phyloP scores from a whole-genome alignment of 2,329 filamentous ascomycete genomes.

The Cercospora janseana region DNA sequence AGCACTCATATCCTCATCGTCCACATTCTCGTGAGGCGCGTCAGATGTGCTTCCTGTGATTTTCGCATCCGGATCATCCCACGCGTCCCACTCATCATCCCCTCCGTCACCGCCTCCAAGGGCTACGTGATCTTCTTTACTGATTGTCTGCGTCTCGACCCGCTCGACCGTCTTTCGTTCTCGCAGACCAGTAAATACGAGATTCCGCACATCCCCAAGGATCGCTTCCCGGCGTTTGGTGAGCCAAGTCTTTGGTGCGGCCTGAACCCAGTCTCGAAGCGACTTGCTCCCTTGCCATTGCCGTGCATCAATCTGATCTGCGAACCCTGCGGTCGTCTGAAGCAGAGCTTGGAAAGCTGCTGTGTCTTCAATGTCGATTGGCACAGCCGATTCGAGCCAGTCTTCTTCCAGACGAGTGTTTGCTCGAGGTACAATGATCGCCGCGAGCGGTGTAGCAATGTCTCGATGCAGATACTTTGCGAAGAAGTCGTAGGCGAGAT shows the following conservation, averaged over 20 bases:
- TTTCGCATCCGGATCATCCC: conserved; percentile 66
- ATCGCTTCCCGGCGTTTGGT: conserved; percentile 76
- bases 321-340: conserved; percentile 63
- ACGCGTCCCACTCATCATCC: conserved; percentile 74
- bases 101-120: conserved; percentile 44
- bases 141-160: conserved; percentile 78
- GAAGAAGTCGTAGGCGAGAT: conserved; percentile 51
- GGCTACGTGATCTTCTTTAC: conserved; percentile 62
- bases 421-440: conserved; percentile 67
- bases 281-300: conserved; percentile 62
- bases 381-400: conserved; percentile 76
- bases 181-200: conserved; percentile 66
- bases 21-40: conserved; percentile 30
- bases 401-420: conserved; percentile 65
- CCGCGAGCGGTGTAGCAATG: conserved; percentile 58
- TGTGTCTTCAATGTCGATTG: conserved; percentile 69
- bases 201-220: conserved; percentile 69
- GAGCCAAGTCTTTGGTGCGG: conserved; percentile 81
- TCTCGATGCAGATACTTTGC: conserved; percentile 50
- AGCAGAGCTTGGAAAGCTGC: conserved; percentile 68
- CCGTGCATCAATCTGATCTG: conserved; percentile 58
- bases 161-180: conserved; percentile 71
- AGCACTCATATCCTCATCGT: conserved; percentile 51
- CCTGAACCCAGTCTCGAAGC: conserved; percentile 75
- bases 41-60: conserved; percentile 12